phyloP scores from a whole-genome alignment of 176 grass and related monocot genomes.

The Carex kokanica region DNA sequence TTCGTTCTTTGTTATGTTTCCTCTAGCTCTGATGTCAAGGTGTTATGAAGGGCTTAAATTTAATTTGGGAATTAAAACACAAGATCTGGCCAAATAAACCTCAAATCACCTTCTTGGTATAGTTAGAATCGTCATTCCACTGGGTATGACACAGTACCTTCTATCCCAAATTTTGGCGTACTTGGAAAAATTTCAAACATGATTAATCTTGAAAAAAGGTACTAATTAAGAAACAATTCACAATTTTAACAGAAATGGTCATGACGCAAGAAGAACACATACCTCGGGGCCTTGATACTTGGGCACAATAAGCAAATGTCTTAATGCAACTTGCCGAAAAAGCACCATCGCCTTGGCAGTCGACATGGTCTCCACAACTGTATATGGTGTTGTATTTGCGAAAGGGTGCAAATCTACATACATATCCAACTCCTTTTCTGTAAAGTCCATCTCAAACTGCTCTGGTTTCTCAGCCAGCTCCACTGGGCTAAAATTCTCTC shows the following conservation, averaged over 20 bases:
- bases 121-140: neutral
- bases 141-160: neutral
- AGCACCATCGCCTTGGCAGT: slow-evolving; percentile 90
- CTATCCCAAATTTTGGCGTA: neutral
- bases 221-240: neutral
- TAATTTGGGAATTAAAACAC: neutral
- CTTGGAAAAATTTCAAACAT: neutral
- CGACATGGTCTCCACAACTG: slow-evolving; percentile 98
- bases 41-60: neutral
- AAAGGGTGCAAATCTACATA: slow-evolving; percentile 81
- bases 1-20: neutral
- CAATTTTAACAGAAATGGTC: neutral
- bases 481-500: slow-evolving; percentile 58
- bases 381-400: slow-evolving; percentile 91
- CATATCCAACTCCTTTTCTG: slow-evolving; percentile 70
- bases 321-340: slow-evolving; percentile 65
- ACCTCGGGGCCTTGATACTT: slow-evolving; percentile 86
- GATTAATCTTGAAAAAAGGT: neutral
- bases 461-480: slow-evolving; percentile 58
- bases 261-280: neutral
- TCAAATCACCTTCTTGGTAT: neutral
- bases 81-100: neutral
- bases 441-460: slow-evolving; percentile 30
- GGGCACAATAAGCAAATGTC: slow-evolving; percentile 87
- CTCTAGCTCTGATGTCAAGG: neutral